Conservation (phyloP, 2,329 filamentous ascomycete species). For the Hypoxylon rubiginosum region DNA sequence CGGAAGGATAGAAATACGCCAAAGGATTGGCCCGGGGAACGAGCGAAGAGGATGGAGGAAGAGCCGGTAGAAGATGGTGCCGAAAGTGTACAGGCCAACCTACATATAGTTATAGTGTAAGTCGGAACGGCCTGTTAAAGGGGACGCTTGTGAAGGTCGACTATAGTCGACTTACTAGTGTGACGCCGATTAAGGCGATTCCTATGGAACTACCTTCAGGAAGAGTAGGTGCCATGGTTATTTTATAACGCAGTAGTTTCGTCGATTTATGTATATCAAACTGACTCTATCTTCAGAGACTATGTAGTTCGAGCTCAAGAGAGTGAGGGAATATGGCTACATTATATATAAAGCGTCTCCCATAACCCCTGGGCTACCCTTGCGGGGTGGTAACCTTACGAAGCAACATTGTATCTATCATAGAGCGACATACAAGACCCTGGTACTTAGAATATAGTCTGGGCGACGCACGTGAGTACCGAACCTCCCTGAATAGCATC, state of each 20-base stretch:
- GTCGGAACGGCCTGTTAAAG: not conserved
- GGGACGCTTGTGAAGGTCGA: not conserved
- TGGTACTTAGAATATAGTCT: not conserved
- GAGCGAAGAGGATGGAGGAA: slow-evolving; percentile 48
- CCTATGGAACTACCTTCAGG: not conserved
- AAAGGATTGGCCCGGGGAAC: slow-evolving; percentile 49
- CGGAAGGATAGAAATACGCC: slow-evolving; percentile 45
- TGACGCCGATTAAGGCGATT: slow-evolving; percentile 18
- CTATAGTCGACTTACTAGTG: slow-evolving; percentile 25
- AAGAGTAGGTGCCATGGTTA: slow-evolving; percentile 33
- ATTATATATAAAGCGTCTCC: slow-evolving; percentile 11
- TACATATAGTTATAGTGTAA: slow-evolving; percentile 19
- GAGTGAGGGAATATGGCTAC: not conserved
- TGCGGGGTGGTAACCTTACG: not conserved
- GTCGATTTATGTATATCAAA: not conserved
- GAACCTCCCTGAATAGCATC: not conserved
- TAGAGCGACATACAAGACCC: not conserved
- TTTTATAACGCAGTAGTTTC: not conserved
- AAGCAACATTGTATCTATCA: slow-evolving; percentile 3
- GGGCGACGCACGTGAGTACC: not conserved
- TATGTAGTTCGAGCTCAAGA: not conserved
- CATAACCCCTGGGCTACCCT: not conserved
- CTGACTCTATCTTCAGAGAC: not conserved
- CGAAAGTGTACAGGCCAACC: slow-evolving; percentile 36
- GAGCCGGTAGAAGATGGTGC: slow-evolving; percentile 45